Evolutionary conservation across 2,329 filamentous ascomycete species (phyloP), one percentile per base, ranked within the genome.

Genomic region (Aspergillus sp.): DNA sequence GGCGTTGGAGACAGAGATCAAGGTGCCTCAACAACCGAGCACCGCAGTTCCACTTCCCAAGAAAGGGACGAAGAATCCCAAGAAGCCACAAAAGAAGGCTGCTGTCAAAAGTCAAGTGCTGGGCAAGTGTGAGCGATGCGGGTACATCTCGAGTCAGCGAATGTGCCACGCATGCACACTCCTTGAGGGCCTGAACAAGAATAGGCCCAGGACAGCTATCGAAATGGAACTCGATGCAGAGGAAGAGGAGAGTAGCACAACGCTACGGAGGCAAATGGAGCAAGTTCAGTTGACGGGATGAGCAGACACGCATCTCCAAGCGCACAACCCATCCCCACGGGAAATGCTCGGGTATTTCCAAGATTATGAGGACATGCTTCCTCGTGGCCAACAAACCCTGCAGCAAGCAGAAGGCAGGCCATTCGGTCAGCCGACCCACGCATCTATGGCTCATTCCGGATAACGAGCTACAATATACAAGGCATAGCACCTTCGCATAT

Each of bases 81-180:
- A 69, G 50, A 83, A 85, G 67, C 87, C 35, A 8, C 21, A 41
- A 35, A 33, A 37, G 24, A 57, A 48, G 50, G 6, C n/a, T n/a
- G 23, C 37, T 15, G 9, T 87, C 45, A 75, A 75, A 59, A 62
- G 63, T 6, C 75, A 77, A 55, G 72, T 69, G 14, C 83, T 97
- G 65, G 91, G 93, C 2, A 88, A 87, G 62, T 99, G 95, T 70
- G 85, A 88, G 68, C 88, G 86, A 52, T 99, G 95, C 67, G 95
- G 95, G 14, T 99, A 98, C 72, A 90, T 99, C 75, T 96, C 95
- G 2, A 97, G 93, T 67, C 95, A 99, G 74, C 84, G 86, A 31
- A 85, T 97, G 40, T 99, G 95, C 76, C 96, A 99, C 75, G 95
- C 95, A 0, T 99, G 95, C 72, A 89, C 87, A 61, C 79, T 99